Evolutionary conservation across 75 land plant species (phyloP), one percentile per base, ranked within the genome.

Genomic region (Picea sitchensis): DNA sequence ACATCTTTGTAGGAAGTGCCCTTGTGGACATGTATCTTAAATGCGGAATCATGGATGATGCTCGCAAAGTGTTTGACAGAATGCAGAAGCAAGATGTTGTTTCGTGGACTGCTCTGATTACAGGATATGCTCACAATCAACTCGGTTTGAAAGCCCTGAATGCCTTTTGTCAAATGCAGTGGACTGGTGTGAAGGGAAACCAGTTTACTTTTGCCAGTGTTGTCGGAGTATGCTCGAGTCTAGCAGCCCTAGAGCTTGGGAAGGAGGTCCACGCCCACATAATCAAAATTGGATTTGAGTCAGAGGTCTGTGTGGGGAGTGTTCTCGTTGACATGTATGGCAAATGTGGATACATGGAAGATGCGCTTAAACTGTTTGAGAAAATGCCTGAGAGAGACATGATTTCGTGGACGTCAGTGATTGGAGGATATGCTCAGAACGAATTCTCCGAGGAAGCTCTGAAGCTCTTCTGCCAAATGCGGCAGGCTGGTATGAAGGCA

Each of bases 21-120:
- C 83, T 89, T 38, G 58, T 89, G 51, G 87, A 87, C 77, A 84
- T 89, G 91, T 93, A 93, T 80, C 86, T 77, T 2, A 91, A 89
- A 65, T 93, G 85, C 76, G 91, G 91, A 13, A 32, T 54, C n/a
- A 21, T 86, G 13, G 76, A 57, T 7, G 73, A 76, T 14, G 83
- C 93, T 18, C 82, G 54, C 1, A 58, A 81, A 30, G 84, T 91
- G 18, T 93, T 91, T 79, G 86, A 86, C 75, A 67, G 80, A 21
- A 89, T 93, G 87, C 14, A 58, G 30, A 26, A 30, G 11, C 85
- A 65, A 79, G 86, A 89, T 78, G 57, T 83, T 4, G 88, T 89
- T 58, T 83, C 90, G 51, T 91, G 93, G 93, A 83, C 79, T 67
- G 87, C 93, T 13, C 63, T 93, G 82, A 82, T 93, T 34, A 82